Base-by-base conservation (phyloP, 495 filamentous ascomycete genomes). In the Podospora didyma region DNA sequence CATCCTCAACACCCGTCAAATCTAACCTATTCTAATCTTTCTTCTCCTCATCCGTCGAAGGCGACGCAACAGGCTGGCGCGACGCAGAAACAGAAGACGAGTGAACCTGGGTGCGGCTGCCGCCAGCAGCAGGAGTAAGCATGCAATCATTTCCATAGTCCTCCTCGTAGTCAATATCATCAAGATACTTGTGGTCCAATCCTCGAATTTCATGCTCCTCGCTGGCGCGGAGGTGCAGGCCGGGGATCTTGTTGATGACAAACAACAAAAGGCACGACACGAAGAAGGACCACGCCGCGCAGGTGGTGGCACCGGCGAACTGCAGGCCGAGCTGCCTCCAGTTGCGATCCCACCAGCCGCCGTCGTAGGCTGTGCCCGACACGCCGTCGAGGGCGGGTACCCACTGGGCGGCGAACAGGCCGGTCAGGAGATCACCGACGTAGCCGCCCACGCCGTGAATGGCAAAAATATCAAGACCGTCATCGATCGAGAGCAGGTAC, bases 391-490 rank as follows among this genome's bases (percentile, higher is more conserved):
- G 83, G 61, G 84, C 80, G 11, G 87, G 87, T 48, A 67, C 55
- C 4, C 55, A 53, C 44, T 51, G 20, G 26, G 88, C 86, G 52
- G 89, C 89, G 61, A 94, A 94, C 62, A 94, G 70, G 41, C 86
- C 89, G 7, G 89, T 92, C 34, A 88, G 71, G 21, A 92, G 71
- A 65, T 90, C 89, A 19, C 89, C 89, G 37, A 90, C 82, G 23
- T 90, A 70, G 52, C 89, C 89, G 41, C 89, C 89, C 48, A 94
- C 75, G 26, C 73, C 85, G 70, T 94, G 89, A 21, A 91, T 86
- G 44, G 88, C 87, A 57, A 91, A 92, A 68, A 91, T 89, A 67
- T 91, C 89, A 48, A 91, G 76, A 20, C 86, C 86, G 65, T 92
- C 89, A 59, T 94, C 89, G 50, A 89, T 79, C 10, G 75, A 76